Percentiles rank a stretch among this genome's conserved stretches.
phyloP scores from a whole-genome alignment of 2,329 filamentous ascomycete species.

The Polychaeton citri region DNA sequence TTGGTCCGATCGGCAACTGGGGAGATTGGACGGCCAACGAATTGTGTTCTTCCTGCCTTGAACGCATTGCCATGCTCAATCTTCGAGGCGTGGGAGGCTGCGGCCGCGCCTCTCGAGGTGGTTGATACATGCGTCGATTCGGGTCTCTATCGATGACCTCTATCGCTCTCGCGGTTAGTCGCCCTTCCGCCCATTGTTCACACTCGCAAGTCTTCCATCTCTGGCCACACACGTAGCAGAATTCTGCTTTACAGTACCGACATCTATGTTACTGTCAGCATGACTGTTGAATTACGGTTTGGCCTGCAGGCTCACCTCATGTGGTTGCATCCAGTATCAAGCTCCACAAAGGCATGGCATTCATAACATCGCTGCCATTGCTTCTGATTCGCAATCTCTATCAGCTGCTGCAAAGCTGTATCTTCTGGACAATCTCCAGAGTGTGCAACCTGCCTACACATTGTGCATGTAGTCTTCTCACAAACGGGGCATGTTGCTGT shows the following conservation, averaged over 20 bases:
- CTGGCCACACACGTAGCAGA: constrained; percentile 18
- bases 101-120: constrained; percentile 2
- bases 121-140: constrained; percentile 5
- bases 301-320: constrained; percentile 41
- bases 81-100: constrained; percentile 3
- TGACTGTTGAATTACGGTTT: constrained; percentile 5
- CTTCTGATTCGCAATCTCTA: constrained; percentile 27
- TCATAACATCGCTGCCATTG: constrained; percentile 40
- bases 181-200: constrained; percentile 9
- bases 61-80: not conserved
- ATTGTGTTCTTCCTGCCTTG: not conserved
- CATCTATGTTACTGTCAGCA: constrained; percentile 5
- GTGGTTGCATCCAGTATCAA: constrained; percentile 40
- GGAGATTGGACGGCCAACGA: not conserved
- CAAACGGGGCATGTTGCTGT: constrained; percentile 34
- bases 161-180: constrained; percentile 6
- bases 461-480: constrained; percentile 30
- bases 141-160: constrained; percentile 7
- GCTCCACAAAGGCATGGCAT: constrained; percentile 37
- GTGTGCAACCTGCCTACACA: constrained; percentile 38
- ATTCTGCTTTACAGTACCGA: constrained; percentile 15
- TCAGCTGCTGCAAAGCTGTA: constrained; percentile 23
- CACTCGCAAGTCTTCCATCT: constrained; percentile 17
- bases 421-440: constrained; percentile 37
- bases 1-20: not conserved